Base-by-base conservation (phyloP, 2,329 filamentous ascomycete genomes). In the Clarireedia homoeocarpa region DNA sequence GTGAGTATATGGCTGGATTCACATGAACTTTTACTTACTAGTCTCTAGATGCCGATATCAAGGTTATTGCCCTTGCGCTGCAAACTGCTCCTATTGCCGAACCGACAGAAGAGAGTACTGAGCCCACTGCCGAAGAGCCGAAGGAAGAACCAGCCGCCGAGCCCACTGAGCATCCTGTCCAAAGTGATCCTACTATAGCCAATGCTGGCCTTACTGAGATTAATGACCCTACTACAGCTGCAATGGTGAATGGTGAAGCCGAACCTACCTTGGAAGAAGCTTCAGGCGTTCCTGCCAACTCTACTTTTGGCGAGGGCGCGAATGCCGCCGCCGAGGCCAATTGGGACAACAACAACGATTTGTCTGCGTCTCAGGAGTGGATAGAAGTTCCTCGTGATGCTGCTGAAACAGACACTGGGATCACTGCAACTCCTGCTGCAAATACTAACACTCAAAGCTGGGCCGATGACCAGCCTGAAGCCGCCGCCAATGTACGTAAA, bases 381-480 rank as follows among this genome's bases (percentile, higher is more conserved):
- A 65, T 70, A 51, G 65, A 89, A 82, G 86, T 95, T 58, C 83
- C 89, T 51, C 83, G 86, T 56, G 82, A 91, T 66, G 80, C 85
- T 48, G 74, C 82, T 51, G 90, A 95, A 76, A 85, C 86, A 5
- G 88, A 94, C 59, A 82, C 78, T 39, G 83, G 82, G 39, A 69
- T 82, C 44, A 73, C 77, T 48, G 81, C 82, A 26, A 83, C 81
- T 6, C 74, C 82, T 24, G 71, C 74, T 40, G 68, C 73, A 54
- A 77, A 78, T 65, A 76, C 77, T 30, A 79, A 80, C 65, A 77
- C 77, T 42, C 83, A 86, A 67, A 90, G 85, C 65, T 95, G 89
- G 89, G 89, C 89, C 26, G 90, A 95, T 66, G 88, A 94, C 59
- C 81, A 88, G 64, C 82, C 86, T 17, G 81, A 84, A 58, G 71